Percentiles rank a stretch among this genome's conserved stretches.
Conservation (phyloP, 148 eudicot species). For the Salicornia ramosissima region DNA sequence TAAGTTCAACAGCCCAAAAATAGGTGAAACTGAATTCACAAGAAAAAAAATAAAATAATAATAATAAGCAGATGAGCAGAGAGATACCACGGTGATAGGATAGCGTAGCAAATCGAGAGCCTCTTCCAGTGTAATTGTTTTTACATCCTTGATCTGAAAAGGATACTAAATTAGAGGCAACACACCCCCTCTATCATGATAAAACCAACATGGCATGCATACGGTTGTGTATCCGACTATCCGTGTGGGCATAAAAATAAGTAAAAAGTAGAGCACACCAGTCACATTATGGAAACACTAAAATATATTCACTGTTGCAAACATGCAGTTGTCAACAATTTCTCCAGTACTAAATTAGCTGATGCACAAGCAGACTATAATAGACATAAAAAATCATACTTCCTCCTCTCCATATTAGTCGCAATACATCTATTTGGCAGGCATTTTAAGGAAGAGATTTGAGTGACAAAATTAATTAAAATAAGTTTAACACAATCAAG, state of each 20-base stretch:
- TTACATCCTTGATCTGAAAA: conserved; percentile 52
- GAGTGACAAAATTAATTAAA: too few species aligned
- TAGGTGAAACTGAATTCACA: neutral
- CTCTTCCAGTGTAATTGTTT: conserved; percentile 58
- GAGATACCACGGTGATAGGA: conserved; percentile 69
- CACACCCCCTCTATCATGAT: neutral
- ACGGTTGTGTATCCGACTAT: too few species aligned
- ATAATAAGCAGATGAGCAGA: conserved; percentile 8
- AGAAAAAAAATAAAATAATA: neutral
- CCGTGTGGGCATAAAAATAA: too few species aligned
- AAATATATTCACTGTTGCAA: too few species aligned
- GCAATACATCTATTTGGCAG: too few species aligned
- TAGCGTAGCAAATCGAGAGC: conserved; percentile 69
- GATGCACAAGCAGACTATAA: neutral
- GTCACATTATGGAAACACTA: neutral
- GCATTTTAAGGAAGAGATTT: too few species aligned
- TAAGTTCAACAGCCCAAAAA: neutral
- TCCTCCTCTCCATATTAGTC: too few species aligned
- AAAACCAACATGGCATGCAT: neutral
- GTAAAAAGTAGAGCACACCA: neutral
- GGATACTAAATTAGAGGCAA: conserved; percentile 3
- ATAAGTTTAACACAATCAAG: too few species aligned
- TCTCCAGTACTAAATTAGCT: neutral
- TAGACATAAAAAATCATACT: neutral
- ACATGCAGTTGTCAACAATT: conserved; percentile 6